Evolutionary conservation across 202 grass and related monocot species (phyloP).

Genomic region (Bolboschoenoplectus hybrid): DNA sequence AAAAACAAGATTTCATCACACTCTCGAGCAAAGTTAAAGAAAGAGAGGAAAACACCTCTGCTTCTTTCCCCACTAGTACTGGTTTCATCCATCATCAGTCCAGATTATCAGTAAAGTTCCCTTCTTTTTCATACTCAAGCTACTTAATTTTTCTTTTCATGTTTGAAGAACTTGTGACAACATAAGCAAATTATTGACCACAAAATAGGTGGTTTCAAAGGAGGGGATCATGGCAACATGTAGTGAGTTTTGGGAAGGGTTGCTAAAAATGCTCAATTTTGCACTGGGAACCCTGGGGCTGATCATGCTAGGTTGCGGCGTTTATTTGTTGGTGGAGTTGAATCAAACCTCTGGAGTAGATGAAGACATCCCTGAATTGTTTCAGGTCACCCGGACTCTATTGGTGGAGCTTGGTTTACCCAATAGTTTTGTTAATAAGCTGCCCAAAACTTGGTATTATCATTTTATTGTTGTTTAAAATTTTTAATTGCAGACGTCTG

Average conservation of each 20-base stretch:
- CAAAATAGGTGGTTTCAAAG: neutral
- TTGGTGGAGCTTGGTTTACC: conserved; percentile 50
- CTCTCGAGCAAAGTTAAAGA: neutral
- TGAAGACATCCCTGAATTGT: conserved; percentile 40
- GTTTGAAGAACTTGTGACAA: neutral
- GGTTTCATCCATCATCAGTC: neutral
- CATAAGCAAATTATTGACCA: neutral
- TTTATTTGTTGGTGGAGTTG: conserved; percentile 84
- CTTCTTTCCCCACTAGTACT: neutral
- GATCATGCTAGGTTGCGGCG: conserved; percentile 71
- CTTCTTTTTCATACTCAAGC: neutral
- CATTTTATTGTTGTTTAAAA: neutral
- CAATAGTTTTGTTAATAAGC: conserved; percentile 61
- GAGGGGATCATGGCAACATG: conserved; percentile 54
- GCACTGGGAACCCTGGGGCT: conserved; percentile 66
- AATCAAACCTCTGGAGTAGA: conserved; percentile 49
- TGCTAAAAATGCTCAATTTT: conserved; percentile 85
- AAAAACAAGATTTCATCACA: neutral
- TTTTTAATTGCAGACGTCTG: neutral
- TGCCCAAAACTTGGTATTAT: conserved; percentile 84
- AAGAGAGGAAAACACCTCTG: neutral
- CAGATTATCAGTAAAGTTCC: neutral
- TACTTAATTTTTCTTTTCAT: neutral
- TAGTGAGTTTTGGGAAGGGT: conserved; percentile 65
- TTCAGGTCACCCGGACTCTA: conserved; percentile 55